phyloP scores from a whole-genome alignment of 257 asterid genomes.

The Echium plantagineum region DNA sequence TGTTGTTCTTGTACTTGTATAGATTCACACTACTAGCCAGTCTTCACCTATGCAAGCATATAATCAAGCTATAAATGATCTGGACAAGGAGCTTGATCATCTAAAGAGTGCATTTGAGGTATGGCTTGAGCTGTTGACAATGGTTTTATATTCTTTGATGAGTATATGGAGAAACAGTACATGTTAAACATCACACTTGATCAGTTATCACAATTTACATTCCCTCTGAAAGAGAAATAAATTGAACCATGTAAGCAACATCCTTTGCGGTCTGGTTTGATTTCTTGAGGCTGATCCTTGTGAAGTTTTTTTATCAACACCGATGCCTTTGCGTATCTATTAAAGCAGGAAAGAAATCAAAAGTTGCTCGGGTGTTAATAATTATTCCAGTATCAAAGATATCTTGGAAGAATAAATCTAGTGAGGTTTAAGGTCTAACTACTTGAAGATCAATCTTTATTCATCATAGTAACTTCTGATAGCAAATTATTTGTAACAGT shows the following conservation, averaged over 20 bases:
- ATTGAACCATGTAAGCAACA: conserved; percentile 79
- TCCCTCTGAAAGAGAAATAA: neutral
- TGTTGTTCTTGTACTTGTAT: conserved; percentile 11
- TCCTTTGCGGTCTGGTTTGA: conserved; percentile 83
- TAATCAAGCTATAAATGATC: conserved; percentile 93
- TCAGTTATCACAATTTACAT: neutral
- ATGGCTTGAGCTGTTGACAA: neutral
- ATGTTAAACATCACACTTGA: neutral
- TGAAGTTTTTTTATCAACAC: conserved; percentile 97
- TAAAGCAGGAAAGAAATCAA: conserved; percentile 12
- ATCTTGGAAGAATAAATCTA: neutral
- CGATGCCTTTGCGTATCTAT: conserved; percentile 91
- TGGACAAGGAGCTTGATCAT: conserved; percentile 88
- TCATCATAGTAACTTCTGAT: neutral
- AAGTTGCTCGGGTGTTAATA: neutral
- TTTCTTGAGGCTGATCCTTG: conserved; percentile 93
- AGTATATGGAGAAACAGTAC: neutral
- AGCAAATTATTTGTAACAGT: neutral
- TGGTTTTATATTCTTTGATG: neutral
- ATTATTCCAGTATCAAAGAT: neutral
- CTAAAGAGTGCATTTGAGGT: conserved; percentile 80
- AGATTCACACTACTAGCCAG: conserved; percentile 92
- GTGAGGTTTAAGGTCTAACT: too few species aligned
- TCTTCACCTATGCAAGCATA: conserved; percentile 99
- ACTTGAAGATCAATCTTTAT: neutral